These are phyloP conservation scores for Tolypocladium nubicola DNA, from an alignment of 2,329 filamentous ascomycete species.

Conservation along the genomic window DNA sequence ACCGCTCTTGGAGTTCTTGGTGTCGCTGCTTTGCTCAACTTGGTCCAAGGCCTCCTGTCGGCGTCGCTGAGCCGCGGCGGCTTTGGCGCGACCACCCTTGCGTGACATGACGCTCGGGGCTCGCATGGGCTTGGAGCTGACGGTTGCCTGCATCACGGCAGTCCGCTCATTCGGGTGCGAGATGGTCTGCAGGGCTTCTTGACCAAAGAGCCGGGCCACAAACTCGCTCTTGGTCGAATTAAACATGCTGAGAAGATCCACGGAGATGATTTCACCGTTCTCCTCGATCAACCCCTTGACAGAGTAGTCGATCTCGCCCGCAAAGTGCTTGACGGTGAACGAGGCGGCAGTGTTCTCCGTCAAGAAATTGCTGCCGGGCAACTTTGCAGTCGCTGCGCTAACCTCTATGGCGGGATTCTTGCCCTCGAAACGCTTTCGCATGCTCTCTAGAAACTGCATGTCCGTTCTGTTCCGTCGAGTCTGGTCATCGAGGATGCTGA, in stretches of 20 bases:
- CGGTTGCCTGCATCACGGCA: conserved; percentile 89
- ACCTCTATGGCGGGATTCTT: conserved; percentile 88
- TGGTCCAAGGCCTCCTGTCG: conserved; percentile 34
- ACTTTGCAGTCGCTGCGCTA: conserved; percentile 59
- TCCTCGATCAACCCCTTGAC: conserved; percentile 82
- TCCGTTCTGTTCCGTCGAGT: conserved; percentile 83
- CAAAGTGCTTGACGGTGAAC: conserved; percentile 92
- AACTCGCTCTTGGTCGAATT: conserved; percentile 82
- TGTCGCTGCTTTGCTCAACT: conserved; percentile 38
- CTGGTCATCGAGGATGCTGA: conserved; percentile 94
- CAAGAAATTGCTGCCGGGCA: conserved; percentile 82
- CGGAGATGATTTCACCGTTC: conserved; percentile 92
- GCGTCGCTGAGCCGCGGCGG: conserved; percentile 24
- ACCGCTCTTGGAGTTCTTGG: conserved; percentile 29
- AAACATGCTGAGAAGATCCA: conserved; percentile 90
- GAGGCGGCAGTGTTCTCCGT: conserved; percentile 70
- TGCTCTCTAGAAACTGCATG: conserved; percentile 78
- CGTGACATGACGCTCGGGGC: conserved; percentile 86
- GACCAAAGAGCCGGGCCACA: conserved; percentile 83
- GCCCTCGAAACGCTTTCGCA: conserved; percentile 86
- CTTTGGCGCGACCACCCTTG: conserved; percentile 44
- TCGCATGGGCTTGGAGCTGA: conserved; percentile 89
- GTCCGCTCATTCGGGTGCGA: conserved; percentile 85
- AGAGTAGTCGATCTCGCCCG: conserved; percentile 91
- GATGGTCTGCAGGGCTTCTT: conserved; percentile 84